phyloP scores from a whole-genome alignment of 352 stramenopile species.

The Thalassiosira pacifica region DNA sequence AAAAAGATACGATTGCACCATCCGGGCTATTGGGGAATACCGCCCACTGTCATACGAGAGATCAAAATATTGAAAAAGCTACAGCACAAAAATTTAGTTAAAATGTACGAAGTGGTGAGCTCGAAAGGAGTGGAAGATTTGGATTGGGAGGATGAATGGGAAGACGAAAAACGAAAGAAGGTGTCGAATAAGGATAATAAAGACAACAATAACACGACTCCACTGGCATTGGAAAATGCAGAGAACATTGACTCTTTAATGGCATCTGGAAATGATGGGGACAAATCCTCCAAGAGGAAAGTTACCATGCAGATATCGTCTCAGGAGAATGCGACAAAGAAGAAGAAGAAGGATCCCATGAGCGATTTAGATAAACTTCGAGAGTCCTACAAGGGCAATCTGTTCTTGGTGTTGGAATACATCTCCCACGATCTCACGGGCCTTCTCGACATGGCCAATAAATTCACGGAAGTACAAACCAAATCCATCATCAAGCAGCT shows the following conservation, averaged over 20 bases:
- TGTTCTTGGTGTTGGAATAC: conserved; percentile 86
- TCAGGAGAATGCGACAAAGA: not conserved
- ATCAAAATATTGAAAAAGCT: conserved; percentile 98
- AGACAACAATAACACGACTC: conserved; percentile 5
- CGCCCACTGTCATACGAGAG: conserved; percentile 95
- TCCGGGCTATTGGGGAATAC: conserved; percentile 91
- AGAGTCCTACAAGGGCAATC: conserved; percentile 88
- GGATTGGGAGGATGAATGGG: conserved; percentile 76
- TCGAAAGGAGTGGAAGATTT: conserved; percentile 85
- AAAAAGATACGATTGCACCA: conserved; percentile 98
- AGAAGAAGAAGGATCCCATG: conserved; percentile 27
- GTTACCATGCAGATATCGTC: conserved; percentile 13
- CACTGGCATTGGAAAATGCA: conserved; percentile 2
- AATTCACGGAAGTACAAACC: conserved; percentile 79
- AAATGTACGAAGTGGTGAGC: conserved; percentile 95
- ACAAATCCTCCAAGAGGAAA: conserved; percentile 4
- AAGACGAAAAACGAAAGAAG: conserved; percentile 57
- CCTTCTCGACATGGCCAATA: conserved; percentile 80
- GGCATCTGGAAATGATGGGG: not conserved
- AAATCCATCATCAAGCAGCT: conserved; percentile 86
- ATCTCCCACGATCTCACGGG: conserved; percentile 85
- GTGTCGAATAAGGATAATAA: conserved; percentile 32
- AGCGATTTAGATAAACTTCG: conserved; percentile 48
- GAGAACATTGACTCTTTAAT: conserved; percentile 8
- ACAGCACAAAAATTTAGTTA: conserved; percentile 94